Conservation (phyloP, 2,329 filamentous ascomycete species). For the Sporothrix pseudoabietina region DNA sequence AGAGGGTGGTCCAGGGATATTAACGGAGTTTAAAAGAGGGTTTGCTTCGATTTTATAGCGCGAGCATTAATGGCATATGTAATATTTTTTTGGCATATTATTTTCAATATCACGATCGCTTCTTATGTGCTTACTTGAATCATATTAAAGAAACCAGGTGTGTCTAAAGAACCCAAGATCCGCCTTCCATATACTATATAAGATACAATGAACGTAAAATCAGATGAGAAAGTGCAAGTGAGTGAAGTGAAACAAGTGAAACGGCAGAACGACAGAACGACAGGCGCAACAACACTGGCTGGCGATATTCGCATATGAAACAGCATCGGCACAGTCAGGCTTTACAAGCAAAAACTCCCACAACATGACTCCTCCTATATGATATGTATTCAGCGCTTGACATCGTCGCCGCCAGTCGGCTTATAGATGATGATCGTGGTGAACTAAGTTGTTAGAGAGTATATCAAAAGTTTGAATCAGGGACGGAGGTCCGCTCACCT, state of each 20-base stretch:
- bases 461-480: too few relatives aligned
- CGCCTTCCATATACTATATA: conserved; percentile 19
- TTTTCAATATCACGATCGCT: not conserved
- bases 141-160: conserved; percentile 8
- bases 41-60: not conserved
- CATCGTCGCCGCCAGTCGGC: conserved; percentile 66
- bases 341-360: not conserved
- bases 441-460: conserved; percentile 61
- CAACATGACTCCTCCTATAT: not conserved
- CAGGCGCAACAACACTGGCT: not conserved
- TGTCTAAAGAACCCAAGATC: not conserved
- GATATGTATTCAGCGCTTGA: conserved; percentile 33
- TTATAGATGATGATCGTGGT: conserved; percentile 98
- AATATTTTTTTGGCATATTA: not conserved
- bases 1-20: not conserved
- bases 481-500: conserved; percentile 55
- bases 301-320: not conserved
- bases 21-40: not conserved
- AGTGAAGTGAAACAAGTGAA: not conserved
- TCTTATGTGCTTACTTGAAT: not conserved
- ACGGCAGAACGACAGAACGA: not conserved
- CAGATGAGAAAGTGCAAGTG: not conserved
- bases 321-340: not conserved
- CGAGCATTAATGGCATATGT: not conserved
- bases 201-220: not conserved